A percentile compares a stretch with the other conserved stretches of the same genome.
phyloP scores from a whole-genome alignment of 768 basidiomycete species.

The Termitomyces sp. region DNA sequence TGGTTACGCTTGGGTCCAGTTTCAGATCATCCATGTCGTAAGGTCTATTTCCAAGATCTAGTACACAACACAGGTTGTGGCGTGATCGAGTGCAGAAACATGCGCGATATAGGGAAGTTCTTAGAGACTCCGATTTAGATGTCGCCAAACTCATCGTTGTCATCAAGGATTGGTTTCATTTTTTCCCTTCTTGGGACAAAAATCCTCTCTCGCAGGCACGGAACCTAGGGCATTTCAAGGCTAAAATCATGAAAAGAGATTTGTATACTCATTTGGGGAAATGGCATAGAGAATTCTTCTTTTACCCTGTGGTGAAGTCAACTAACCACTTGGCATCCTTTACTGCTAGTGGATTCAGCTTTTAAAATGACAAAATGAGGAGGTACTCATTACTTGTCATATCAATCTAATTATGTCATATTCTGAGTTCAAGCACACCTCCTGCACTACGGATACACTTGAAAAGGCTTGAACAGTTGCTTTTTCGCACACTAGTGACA shows the following conservation, averaged over 20 bases:
- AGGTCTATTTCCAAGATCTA: neutral
- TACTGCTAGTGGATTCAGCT: slow-evolving; percentile 11
- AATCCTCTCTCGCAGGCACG: too few species aligned
- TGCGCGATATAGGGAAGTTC: too few species aligned
- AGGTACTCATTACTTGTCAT: too few species aligned
- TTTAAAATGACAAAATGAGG: neutral
- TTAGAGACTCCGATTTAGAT: too few species aligned
- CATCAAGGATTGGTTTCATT: too few species aligned
- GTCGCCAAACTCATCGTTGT: too few species aligned
- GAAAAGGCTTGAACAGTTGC: slow-evolving; percentile 19
- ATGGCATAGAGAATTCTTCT: neutral
- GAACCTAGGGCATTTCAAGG: too few species aligned
- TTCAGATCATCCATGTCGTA: neutral
- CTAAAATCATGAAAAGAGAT: too few species aligned
- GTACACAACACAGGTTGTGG: neutral
- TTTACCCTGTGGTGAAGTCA: slow-evolving; percentile 12
- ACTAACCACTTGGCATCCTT: slow-evolving; percentile 20
- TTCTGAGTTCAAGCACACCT: slow-evolving; percentile 11
- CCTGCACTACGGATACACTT: slow-evolving; percentile 21
- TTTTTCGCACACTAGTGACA: slow-evolving; percentile 26
- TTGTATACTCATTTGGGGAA: neutral
- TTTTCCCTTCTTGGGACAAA: too few species aligned
- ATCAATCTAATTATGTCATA: neutral
- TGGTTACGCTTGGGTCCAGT: neutral
- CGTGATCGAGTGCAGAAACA: neutral